Evolutionary conservation across 225 moss, liverwort and hornwort species (phyloP).

Genomic region (Neckera pumila): DNA sequence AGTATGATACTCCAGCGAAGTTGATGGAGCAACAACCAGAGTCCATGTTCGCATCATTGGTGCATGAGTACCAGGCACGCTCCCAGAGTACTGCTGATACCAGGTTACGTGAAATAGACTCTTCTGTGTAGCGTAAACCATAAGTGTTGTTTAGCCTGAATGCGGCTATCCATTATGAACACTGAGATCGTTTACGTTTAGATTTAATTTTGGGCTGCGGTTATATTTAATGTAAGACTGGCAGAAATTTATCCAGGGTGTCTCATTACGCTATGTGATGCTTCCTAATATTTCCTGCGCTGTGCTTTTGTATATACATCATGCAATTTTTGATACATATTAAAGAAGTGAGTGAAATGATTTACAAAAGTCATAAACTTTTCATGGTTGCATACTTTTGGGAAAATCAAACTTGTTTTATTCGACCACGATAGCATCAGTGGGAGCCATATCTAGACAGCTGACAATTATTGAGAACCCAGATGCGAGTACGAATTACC

Average conservation of each 20-base stretch:
- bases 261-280: not conserved
- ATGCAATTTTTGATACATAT: not conserved
- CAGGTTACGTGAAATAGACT: not conserved
- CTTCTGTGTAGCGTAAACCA: not conserved
- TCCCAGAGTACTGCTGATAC: constrained; percentile 9
- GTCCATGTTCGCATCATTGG: constrained; percentile 33
- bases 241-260: not conserved
- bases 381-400: not conserved
- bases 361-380: too few species aligned
- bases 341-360: too few species aligned
- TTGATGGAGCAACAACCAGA: constrained; percentile 19
- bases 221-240: too few species aligned
- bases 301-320: not conserved
- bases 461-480: too few species aligned
- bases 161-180: not conserved
- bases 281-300: too few species aligned
- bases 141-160: not conserved
- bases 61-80: constrained; percentile 30
- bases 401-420: not conserved
- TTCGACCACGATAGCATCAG: too few species aligned
- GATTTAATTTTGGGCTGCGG: not conserved
- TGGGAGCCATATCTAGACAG: too few species aligned
- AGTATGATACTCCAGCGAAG: constrained; percentile 25
- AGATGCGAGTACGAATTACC: too few species aligned
- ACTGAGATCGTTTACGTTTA: not conserved